phyloP scores from a whole-genome alignment of 2,329 filamentous ascomycete species.

The Paramyrothecium sp. region DNA sequence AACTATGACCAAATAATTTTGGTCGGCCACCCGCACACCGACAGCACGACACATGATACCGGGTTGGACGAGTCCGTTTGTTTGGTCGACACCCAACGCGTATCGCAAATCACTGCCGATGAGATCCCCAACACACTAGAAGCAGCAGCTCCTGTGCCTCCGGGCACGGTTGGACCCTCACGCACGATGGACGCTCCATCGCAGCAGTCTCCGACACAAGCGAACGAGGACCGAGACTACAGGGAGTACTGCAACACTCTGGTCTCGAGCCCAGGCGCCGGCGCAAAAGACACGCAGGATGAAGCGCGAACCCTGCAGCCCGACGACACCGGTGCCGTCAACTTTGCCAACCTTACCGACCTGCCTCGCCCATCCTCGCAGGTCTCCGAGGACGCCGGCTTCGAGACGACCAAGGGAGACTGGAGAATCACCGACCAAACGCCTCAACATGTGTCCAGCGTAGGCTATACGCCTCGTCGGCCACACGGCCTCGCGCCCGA shows the following conservation, averaged over 20 bases:
- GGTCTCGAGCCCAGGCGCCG: conserved; percentile 24
- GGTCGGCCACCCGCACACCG: background rate
- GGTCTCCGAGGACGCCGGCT: conserved; percentile 38
- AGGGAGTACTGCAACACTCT: conserved; percentile 36
- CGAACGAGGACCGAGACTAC: conserved; percentile 57
- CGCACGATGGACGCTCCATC: conserved; percentile 42
- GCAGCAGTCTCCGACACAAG: conserved; percentile 54
- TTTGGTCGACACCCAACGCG: background rate
- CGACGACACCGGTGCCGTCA: conserved; percentile 50
- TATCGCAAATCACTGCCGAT: conserved; percentile 7
- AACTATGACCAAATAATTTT: background rate
- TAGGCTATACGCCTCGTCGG: conserved; percentile 28
- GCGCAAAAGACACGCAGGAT: conserved; percentile 23
- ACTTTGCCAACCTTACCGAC: conserved; percentile 38
- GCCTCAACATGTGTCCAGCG: conserved; percentile 27
- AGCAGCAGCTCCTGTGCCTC: conserved; percentile 8
- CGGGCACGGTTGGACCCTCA: conserved; percentile 9
- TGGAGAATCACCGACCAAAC: conserved; percentile 35
- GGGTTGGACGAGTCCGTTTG: background rate
- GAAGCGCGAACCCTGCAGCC: conserved; percentile 38
- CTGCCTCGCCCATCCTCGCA: conserved; percentile 37
- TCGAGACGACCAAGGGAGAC: conserved; percentile 34
- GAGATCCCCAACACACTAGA: conserved; percentile 1
- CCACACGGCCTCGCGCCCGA: conserved; percentile 33
- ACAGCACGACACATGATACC: background rate